phyloP scores from a whole-genome alignment of 805 yeast species.

The Suhomyces sp. region DNA sequence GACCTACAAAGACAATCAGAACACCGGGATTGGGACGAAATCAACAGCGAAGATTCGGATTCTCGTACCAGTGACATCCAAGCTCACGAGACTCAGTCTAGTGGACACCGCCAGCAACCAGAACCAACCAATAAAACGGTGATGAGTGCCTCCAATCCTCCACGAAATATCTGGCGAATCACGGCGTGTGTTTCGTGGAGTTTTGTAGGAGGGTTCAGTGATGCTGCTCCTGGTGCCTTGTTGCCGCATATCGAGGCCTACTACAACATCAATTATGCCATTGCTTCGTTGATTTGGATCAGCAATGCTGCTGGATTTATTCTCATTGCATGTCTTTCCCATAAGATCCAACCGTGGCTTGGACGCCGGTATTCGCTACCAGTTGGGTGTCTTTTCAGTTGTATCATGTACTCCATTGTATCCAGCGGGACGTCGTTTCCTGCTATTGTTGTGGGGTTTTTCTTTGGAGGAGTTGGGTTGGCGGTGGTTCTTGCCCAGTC shows the following conservation, averaged over 20 bases:
- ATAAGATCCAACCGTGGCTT: conserved; percentile 39
- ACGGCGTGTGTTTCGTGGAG: conserved; percentile 41
- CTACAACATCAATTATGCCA: conserved; percentile 48
- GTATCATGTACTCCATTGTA: conserved; percentile 46
- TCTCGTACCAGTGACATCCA: no score
- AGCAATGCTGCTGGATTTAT: conserved; percentile 58
- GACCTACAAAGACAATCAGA: neutral
- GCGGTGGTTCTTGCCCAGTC: conserved; percentile 51
- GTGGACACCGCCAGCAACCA: conserved; percentile 1
- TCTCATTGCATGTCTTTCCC: conserved; percentile 48
- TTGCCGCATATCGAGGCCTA: conserved; percentile 52
- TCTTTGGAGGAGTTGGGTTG: conserved; percentile 58
- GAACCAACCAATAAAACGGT: neutral
- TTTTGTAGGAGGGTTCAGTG: conserved; percentile 45
- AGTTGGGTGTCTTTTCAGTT: conserved; percentile 35
- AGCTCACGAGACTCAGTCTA: neutral
- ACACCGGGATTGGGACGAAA: no score
- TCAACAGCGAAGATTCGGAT: no score
- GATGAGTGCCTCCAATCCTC: conserved; percentile 45
- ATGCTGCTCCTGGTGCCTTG: conserved; percentile 63
- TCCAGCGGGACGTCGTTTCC: conserved; percentile 50
- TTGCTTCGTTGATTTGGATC: conserved; percentile 60
- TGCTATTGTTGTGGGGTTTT: conserved; percentile 48
- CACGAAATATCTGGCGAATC: conserved; percentile 43
- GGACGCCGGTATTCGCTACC: conserved; percentile 42